Percentiles rank a stretch among this genome's conserved stretches.
These are phyloP conservation scores for Coniferiporia sulphurascens DNA, from an alignment of 1,284 basidiomycete species.

Conservation along the genomic window DNA sequence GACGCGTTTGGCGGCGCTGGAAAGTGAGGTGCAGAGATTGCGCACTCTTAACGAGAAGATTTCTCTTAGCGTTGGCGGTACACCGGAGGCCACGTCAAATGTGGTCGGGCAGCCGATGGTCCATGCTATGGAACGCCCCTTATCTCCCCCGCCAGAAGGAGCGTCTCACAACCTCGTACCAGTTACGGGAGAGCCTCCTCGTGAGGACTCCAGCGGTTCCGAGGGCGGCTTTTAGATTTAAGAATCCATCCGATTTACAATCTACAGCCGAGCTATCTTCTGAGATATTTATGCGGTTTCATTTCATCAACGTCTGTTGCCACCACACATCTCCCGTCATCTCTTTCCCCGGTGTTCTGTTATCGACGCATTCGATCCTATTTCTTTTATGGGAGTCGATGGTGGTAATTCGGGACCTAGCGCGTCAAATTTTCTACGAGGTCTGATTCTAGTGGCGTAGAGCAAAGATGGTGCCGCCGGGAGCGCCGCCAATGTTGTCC, in stretches of 20 bases:
- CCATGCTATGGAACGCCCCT: conserved; percentile 46
- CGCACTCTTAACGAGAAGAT: conserved; percentile 76
- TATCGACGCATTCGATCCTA: background rate
- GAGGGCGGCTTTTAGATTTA: conserved; percentile 9
- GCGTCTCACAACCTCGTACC: conserved; percentile 44
- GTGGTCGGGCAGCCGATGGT: conserved; percentile 48
- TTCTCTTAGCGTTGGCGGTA: conserved; percentile 45
- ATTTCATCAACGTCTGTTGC: conserved; percentile 1
- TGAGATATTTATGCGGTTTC: conserved; percentile 16
- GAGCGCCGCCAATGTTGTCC: conserved; percentile 21
- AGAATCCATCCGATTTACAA: background rate
- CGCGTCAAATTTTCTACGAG: background rate
- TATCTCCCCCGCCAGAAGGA: conserved; percentile 60
- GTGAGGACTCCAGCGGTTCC: conserved; percentile 18
- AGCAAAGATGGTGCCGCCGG: conserved; percentile 19
- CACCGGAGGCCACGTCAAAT: conserved; percentile 29
- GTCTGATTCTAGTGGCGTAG: background rate
- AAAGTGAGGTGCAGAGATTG: conserved; percentile 62
- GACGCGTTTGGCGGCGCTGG: conserved; percentile 54
- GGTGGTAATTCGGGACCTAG: background rate
- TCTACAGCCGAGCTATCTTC: background rate
- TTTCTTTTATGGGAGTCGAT: background rate
- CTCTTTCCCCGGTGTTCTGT: conserved; percentile 6
- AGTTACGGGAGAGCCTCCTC: conserved; percentile 47
- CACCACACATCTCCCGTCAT: conserved; percentile 1